These are phyloP conservation scores for Neurospora sp. DNA, from an alignment of 495 filamentous ascomycete species.

Conservation along the genomic window DNA sequence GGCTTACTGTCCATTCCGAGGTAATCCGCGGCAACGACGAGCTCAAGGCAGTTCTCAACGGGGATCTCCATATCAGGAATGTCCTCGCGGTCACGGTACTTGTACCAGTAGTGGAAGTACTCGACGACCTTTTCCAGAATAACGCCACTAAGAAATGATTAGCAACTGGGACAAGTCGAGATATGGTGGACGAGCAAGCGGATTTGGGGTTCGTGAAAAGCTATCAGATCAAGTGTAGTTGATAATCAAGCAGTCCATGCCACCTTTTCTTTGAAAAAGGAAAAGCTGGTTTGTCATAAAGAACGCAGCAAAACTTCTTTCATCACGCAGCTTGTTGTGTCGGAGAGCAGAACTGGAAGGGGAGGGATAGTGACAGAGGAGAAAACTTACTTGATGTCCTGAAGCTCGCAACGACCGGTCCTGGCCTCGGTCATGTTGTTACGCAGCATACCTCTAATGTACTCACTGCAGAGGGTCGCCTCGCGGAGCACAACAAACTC, in stretches of 20 bases:
- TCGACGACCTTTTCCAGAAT: constrained; percentile 86
- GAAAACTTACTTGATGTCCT: constrained; percentile 58
- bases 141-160: constrained; percentile 44
- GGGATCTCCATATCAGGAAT: constrained; percentile 89
- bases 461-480: constrained; percentile 61
- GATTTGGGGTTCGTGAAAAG: not conserved
- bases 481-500: constrained; percentile 79
- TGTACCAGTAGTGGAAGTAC: constrained; percentile 85
- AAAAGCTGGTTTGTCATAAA: constrained; percentile 24
- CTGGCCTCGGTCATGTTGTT: constrained; percentile 64
- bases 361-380: not conserved
- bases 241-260: constrained; percentile 34
- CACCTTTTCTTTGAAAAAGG: not conserved
- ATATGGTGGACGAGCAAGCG: not conserved
- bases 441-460: constrained; percentile 79
- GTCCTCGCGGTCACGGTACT: constrained; percentile 61
- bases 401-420: constrained; percentile 54
- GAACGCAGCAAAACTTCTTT: constrained; percentile 30
- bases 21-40: constrained; percentile 88
- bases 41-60: constrained; percentile 76
- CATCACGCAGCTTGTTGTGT: constrained; percentile 24
- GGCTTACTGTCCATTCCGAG: constrained; percentile 37
- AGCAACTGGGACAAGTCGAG: not conserved
- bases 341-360: not conserved
- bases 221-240: constrained; percentile 53